Base-by-base conservation (phyloP, 2,329 filamentous ascomycete genomes). In the Penicillium sp. region DNA sequence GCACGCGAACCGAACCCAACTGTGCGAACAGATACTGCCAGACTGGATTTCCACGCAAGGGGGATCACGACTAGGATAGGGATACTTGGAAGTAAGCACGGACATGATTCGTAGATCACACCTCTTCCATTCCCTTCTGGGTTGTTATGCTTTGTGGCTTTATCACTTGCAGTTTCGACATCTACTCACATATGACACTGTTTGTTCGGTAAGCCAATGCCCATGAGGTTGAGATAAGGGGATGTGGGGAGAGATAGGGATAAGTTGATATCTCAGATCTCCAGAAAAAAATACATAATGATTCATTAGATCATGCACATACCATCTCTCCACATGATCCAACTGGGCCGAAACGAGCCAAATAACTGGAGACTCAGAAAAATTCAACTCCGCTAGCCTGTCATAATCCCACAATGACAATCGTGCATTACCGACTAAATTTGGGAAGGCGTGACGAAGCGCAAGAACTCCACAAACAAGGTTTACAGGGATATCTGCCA, bases 11-110 rank as follows among this genome's bases (percentile, higher is more conserved):
- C 46, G 46, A 51, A 18, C 45, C 31, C 27, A 53, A 43, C 35
- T 48, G 51, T 42, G 45, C 46, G 15, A 40, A 43, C 51, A 5
- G 18, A 50, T 49, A 44, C 55, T 55, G 46, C 44, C 48, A 54
- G 37, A 11, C 33, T 50, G 51, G 52, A 54, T 54, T 27, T 33
- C 22, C 12, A 60, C 57, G 61, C 59, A 63, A 63, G 61, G 61
- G 59, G 50, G 49, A 57, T 54, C 56, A 7, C 15, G 31, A 20
- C 49, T 3, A 40, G 43, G 23, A 51, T 54, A 59, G 60, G 58
- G 48, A 40, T 41, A 33, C 29, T 37, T 12, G 29, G 23, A 8
- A 40, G 22, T 26, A 5, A 50, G 35, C 48, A 50, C 35, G n/a
- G 35, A 50, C 26, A 25, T 20, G 14, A 41, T 20, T 41, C 18